Base-by-base conservation (phyloP, 176 grass and related monocot species). In the Neostapfia colusana region DNA sequence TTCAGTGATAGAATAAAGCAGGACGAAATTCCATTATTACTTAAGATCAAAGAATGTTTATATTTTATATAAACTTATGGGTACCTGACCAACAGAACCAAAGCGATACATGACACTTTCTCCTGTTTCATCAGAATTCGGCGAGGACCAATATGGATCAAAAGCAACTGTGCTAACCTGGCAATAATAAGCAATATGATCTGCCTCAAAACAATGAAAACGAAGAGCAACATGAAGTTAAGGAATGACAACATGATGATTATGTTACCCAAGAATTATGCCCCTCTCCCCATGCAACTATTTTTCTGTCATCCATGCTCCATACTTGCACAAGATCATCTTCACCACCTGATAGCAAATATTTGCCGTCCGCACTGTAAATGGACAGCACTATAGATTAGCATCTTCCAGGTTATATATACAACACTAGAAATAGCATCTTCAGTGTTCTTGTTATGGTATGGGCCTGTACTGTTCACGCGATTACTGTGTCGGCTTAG, bases 261-360 rank as follows among this genome's bases (percentile, higher is more conserved):
- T 74, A 43, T 81, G 78, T 34, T 92, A 94, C 95, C 95, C 95
- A 97, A 26, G 95, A 97, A 90, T 92, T 97, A 89, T 97, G 95
- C 31, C 95, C 95, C 79, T 97, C 95, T 6, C 91, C 91, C 86
- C 91, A 97, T 31, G 95, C 91, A 73, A 97, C 95, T 67, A 93
- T 97, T 75, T 93, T 97, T 67, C 86, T 74, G 16, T 91, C 86
- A 21, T 97, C 95, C 82, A 93, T 92, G 76, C 95, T 89, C 95
- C 95, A 97, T 69, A 97, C 82, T 84, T 97, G 95, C 35, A 97
- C 95, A 74, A 97, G 78, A 87, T 97, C 95, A 86, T 97, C 95
- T 91, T 97, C 95, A 6, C 95, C 95, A 27, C 95, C 91, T 26
- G 95, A 90, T 73, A 97, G 90, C 46, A 97, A 79, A 90, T 97